Conservation (phyloP, 495 filamentous ascomycete genomes). For the Penicillium roqueforti region DNA sequence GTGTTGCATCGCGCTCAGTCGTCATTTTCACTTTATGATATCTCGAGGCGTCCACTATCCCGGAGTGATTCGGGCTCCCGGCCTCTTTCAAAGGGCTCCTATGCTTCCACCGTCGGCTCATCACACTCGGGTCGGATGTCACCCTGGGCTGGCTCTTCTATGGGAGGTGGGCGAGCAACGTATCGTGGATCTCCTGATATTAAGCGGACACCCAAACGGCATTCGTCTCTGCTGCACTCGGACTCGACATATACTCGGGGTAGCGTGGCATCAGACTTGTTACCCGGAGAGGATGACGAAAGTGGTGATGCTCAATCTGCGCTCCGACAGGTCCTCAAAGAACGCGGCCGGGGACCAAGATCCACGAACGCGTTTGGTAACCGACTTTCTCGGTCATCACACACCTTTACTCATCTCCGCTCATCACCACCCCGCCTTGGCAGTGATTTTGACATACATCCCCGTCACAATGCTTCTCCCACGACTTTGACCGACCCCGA, state of each 20-base stretch:
- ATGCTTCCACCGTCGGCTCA: slow-evolving; percentile 43
- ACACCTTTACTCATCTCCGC: slow-evolving; percentile 37
- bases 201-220: slow-evolving; percentile 37
- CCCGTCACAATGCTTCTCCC: slow-evolving; percentile 54
- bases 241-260: slow-evolving; percentile 35
- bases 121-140: slow-evolving; percentile 42
- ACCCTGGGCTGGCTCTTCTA: slow-evolving; percentile 38
- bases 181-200: slow-evolving; percentile 33
- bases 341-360: slow-evolving; percentile 49
- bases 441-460: slow-evolving; percentile 37
- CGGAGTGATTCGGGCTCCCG: slow-evolving; percentile 54
- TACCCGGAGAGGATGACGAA: slow-evolving; percentile 48
- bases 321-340: slow-evolving; percentile 68
- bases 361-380: slow-evolving; percentile 32
- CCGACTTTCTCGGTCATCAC: slow-evolving; percentile 28
- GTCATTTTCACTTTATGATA: slow-evolving; percentile 59
- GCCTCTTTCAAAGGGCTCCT: slow-evolving; percentile 49
- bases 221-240: slow-evolving; percentile 31
- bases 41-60: slow-evolving; percentile 42
- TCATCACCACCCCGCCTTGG: slow-evolving; percentile 45
- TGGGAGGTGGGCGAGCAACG: slow-evolving; percentile 28
- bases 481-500: slow-evolving; percentile 64
- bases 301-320: slow-evolving; percentile 57
- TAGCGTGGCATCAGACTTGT: slow-evolving; percentile 51
- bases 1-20: slow-evolving; percentile 58